A percentile compares a stretch with the other conserved stretches of the same genome.
Evolutionary conservation across 106 monocot species (phyloP).

Genomic region (Dioscorea dumetorum): DNA sequence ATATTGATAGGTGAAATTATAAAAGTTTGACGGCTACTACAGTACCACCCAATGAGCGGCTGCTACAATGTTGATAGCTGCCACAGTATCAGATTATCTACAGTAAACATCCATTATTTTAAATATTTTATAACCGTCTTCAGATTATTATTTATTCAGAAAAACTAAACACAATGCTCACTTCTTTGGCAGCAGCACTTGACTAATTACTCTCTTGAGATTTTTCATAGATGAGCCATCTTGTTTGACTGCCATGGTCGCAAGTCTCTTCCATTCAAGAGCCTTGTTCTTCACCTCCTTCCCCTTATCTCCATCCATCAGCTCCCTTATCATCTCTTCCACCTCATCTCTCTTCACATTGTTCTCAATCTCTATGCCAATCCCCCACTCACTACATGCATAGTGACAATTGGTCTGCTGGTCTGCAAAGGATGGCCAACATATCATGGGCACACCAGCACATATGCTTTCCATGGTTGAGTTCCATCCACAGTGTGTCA

Average conservation of each 20-base stretch:
- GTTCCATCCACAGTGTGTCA: conserved; percentile 67
- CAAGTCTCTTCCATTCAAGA: conserved; percentile 29
- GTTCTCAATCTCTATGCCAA: conserved; percentile 42
- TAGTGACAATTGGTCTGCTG: conserved; percentile 49
- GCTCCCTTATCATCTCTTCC: conserved; percentile 32
- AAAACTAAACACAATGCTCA: neutral
- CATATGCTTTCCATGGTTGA: conserved; percentile 47
- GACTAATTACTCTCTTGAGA: conserved; percentile 18
- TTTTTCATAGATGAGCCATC: conserved; percentile 25
- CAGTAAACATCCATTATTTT: too few species aligned
- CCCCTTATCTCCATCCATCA: conserved; percentile 45
- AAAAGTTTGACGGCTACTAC: too few species aligned
- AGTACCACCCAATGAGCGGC: too few species aligned
- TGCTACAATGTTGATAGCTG: too few species aligned
- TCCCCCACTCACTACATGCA: conserved; percentile 32
- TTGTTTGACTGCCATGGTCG: neutral
- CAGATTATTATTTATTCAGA: too few species aligned
- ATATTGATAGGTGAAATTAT: too few species aligned
- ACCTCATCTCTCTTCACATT: conserved; percentile 36
- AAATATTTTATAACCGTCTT: too few species aligned
- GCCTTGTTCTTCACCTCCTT: conserved; percentile 34
- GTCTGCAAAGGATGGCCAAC: conserved; percentile 51
- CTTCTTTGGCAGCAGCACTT: neutral
- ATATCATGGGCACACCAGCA: conserved; percentile 34
- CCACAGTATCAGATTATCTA: too few species aligned